Evolutionary conservation across 2,329 filamentous ascomycete species (phyloP), one percentile per base, ranked within the genome.

Genomic region (Diplodia scrobiculata): DNA sequence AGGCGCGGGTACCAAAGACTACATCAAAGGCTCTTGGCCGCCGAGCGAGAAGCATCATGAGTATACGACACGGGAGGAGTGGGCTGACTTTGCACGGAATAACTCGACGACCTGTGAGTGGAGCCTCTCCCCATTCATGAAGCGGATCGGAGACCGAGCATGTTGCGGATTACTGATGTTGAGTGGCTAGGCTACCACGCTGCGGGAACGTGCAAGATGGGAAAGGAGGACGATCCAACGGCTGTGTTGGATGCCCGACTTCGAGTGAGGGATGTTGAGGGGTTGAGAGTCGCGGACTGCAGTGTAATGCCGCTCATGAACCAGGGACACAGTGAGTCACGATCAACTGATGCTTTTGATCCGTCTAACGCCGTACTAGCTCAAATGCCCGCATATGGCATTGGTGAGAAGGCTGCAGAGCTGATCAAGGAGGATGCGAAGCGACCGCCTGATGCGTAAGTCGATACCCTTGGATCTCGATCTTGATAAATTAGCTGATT

Each of bases 1-100:
- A 17, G 86, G 86, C 0, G 77, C 78, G 0, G 86, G 84, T 0
- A 89, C 86, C 0, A 86, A 81, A 73, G 81, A 83, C 64, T 77
- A 88, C 5, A 41, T 65, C 27, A 65, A 54, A 38, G 63, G 52
- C 34, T 5, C 51, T 13, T 65, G 50, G 50, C 63, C 63, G 36
- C 48, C 60, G 3, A 21, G 17, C 9, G 80, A 87, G 13, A 86
- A 86, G 70, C 86, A 88, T 68, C 84, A 87, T 73, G 74, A 73
- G 58, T 80, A 82, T 71, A 84, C 77, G 63, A 82, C 77, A 0
- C 78, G 85, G 14, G 84, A 87, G 70, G 79, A 88, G 48, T 88
- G 86, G 86, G 77, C 83, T 41, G 79, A 81, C 0, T 83, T 83
- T 70, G 83, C 88, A 5, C 83, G 80, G 70, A 76, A 87, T 36